Base-by-base conservation (phyloP, 106 monocot genomes). In the Vanilla planifolia region DNA sequence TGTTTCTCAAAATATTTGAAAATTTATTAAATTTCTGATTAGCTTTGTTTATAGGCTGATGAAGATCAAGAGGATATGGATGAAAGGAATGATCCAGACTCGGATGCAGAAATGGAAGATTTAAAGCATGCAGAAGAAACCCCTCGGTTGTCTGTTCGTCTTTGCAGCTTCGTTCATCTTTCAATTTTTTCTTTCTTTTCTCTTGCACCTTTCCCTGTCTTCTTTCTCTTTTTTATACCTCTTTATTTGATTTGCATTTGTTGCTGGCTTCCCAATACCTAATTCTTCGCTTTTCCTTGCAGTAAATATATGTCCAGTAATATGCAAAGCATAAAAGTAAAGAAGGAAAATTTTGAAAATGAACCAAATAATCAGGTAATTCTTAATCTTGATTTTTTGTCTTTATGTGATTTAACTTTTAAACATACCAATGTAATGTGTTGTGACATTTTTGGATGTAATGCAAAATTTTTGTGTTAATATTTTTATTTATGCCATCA, bases 21-120 rank as follows among this genome's bases (percentile, higher is more conserved):
- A n/a, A n/a, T n/a, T n/a, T n/a, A n/a, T n/a, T n/a, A n/a, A n/a
- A n/a, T n/a, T n/a, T n/a, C n/a, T n/a, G n/a, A n/a, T n/a, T n/a
- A n/a, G n/a, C n/a, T n/a, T n/a, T n/a, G 45, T 77, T 43, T 77
- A 7, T 71, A 86, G 85, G 63, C 63, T 8, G 81, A 80, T 77
- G 85, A 85, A 71, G 80, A 80, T 70, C 70, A 70, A 63, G 80
- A 80, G 48, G 85, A 85, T 70, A 66, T 67, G 27, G 85, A 86
- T 68, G 85, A 86, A 68, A 86, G 85, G 32, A 77, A 85, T 56
- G 80, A 85, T 68, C 67, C 63, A n/a, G 67, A 77, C 71, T 77
- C 77, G 23, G 80, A 86, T 71, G 72, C 65, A 67, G 81, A 81
- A 34, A 23, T 71, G 24, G 77, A 81, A 71, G 74, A 71, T 56